phyloP scores from a whole-genome alignment of 768 basidiomycete genomes.

The Asterophora lycoperdoides region DNA sequence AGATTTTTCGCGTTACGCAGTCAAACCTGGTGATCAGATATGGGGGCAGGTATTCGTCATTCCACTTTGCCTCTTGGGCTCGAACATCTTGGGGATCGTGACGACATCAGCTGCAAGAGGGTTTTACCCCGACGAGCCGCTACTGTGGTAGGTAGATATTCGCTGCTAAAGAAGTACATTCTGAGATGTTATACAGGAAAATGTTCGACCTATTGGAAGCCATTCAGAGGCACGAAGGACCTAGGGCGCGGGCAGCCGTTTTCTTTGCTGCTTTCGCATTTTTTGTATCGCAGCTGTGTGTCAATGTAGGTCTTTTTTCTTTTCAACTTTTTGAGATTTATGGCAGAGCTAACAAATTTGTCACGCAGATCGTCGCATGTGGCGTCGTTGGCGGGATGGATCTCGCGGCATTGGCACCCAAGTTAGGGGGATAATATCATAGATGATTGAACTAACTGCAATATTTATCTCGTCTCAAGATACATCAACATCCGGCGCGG shows the following conservation, averaged over 20 bases:
- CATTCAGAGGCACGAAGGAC: conserved; percentile 25
- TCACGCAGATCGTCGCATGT: conserved; percentile 22
- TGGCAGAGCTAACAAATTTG: neutral
- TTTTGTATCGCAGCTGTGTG: conserved; percentile 26
- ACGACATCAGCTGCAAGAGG: conserved; percentile 24
- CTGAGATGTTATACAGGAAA: conserved; percentile 18
- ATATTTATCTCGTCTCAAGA: conserved; percentile 6
- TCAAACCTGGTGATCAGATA: conserved; percentile 26
- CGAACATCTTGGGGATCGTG: conserved; percentile 28
- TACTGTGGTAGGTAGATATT: conserved; percentile 20
- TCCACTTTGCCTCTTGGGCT: conserved; percentile 25
- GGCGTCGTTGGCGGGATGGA: conserved; percentile 33
- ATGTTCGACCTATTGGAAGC: conserved; percentile 28
- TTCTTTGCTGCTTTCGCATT: conserved; percentile 30
- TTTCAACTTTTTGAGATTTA: neutral
- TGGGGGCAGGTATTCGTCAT: conserved; percentile 29
- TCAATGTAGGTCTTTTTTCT: conserved; percentile 19
- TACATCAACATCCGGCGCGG: conserved; percentile 28
- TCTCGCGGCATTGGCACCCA: conserved; percentile 25
- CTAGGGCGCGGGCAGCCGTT: conserved; percentile 26
- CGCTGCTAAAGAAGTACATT: neutral
- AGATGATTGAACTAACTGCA: neutral
- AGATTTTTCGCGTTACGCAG: conserved; percentile 32
- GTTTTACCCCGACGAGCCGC: conserved; percentile 27
- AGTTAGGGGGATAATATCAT: neutral